Evolutionary conservation across 1,284 basidiomycete species (phyloP).

Genomic region (Trametes polyzona): DNA sequence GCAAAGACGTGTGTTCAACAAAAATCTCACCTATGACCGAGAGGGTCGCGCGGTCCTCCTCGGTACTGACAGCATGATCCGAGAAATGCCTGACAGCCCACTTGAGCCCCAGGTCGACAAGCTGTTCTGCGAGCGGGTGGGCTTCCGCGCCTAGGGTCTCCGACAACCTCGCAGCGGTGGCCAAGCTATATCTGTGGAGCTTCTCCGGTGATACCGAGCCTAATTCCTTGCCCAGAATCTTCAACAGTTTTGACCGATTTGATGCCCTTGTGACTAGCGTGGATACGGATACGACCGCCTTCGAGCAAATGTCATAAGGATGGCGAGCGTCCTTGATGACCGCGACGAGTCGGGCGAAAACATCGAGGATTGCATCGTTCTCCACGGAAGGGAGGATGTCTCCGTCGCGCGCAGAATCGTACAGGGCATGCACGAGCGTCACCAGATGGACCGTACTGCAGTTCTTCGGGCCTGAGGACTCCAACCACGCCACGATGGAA

Average conservation of each 20-base stretch:
- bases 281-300: conserved; percentile 19
- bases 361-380: not conserved
- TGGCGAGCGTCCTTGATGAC: conserved; percentile 12
- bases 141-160: conserved; percentile 5
- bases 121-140: conserved; percentile 29
- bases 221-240: conserved; percentile 16
- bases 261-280: conserved; percentile 16
- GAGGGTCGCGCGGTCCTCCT: conserved; percentile 15
- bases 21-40: not conserved
- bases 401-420: conserved; percentile 17
- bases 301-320: conserved; percentile 12
- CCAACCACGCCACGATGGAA: conserved; percentile 37
- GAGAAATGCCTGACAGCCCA: conserved; percentile 53
- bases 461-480: conserved; percentile 21
- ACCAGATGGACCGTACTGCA: conserved; percentile 35
- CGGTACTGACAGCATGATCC: conserved; percentile 30
- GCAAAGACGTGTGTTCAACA: not conserved
- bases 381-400: not conserved
- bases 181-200: conserved; percentile 18
- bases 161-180: not conserved
- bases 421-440: conserved; percentile 18
- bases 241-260: conserved; percentile 21
- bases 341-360: conserved; percentile 26
- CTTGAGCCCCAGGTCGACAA: conserved; percentile 51
- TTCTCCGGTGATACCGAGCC: conserved; percentile 11